phyloP scores from a whole-genome alignment of 2,329 filamentous ascomycete genomes.

The Juglanconis sp. region DNA sequence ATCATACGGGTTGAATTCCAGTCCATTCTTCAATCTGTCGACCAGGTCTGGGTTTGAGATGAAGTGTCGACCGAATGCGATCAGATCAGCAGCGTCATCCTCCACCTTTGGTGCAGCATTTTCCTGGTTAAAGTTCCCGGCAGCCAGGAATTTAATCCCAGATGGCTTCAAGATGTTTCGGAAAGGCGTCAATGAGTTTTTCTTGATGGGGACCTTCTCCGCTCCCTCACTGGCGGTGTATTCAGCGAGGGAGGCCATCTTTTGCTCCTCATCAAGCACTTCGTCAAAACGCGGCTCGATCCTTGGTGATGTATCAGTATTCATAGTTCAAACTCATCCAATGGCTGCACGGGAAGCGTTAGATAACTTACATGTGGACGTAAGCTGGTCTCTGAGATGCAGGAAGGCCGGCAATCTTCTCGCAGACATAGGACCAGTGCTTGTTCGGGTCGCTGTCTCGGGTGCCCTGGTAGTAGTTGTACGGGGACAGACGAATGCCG shows the following conservation, averaged over 20 bases:
- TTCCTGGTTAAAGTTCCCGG: conserved; percentile 41
- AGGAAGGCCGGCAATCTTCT: conserved; percentile 32
- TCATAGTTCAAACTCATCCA: not conserved
- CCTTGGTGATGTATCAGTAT: conserved; percentile 22
- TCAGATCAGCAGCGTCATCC: conserved; percentile 37
- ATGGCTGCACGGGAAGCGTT: not conserved
- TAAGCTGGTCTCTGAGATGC: conserved; percentile 35
- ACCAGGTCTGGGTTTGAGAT: conserved; percentile 48
- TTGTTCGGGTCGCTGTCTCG: conserved; percentile 28
- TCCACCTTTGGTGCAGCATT: conserved; percentile 39
- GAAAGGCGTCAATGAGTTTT: conserved; percentile 37
- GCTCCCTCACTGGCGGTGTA: conserved; percentile 24
- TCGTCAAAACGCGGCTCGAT: conserved; percentile 47
- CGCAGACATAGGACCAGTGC: conserved; percentile 35
- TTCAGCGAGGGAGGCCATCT: conserved; percentile 35
- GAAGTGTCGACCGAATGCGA: conserved; percentile 47
- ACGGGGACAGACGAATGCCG: conserved; percentile 57
- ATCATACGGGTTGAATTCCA: conserved; percentile 41
- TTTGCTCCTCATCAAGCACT: conserved; percentile 40
- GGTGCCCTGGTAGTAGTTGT: conserved; percentile 30
- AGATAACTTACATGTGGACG: conserved; percentile 40
- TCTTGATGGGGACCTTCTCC: conserved; percentile 3
- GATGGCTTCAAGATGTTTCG: conserved; percentile 35
- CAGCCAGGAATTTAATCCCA: conserved; percentile 45
- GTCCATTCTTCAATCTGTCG: conserved; percentile 39